A percentile compares a stretch with the other conserved stretches of the same genome.
Conservation (phyloP, 2,329 filamentous ascomycete species). For the Fusarium setosum region DNA sequence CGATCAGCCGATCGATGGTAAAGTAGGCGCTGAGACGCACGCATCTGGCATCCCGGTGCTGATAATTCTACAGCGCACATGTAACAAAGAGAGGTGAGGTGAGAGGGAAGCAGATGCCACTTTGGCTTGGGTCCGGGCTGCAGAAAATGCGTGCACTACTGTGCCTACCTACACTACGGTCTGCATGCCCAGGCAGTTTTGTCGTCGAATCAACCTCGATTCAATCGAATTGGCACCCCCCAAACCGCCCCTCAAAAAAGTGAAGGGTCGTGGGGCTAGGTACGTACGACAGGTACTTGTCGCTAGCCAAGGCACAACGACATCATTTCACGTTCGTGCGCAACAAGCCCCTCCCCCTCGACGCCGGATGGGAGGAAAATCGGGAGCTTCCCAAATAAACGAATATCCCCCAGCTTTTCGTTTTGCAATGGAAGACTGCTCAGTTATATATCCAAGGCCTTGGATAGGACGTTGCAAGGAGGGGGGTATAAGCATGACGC, state of each 20-base stretch:
- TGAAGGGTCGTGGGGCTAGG: conserved; percentile 38
- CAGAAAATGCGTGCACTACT: conserved; percentile 32
- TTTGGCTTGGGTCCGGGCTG: conserved; percentile 20
- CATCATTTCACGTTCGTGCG: conserved; percentile 24
- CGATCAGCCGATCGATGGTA: conserved; percentile 30
- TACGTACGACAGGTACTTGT: not conserved
- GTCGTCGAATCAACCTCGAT: conserved; percentile 46
- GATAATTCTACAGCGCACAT: conserved; percentile 2
- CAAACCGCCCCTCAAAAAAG: conserved; percentile 33
- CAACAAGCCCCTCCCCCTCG: not conserved
- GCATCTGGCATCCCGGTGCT: conserved; percentile 3
- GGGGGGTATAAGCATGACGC: not conserved
- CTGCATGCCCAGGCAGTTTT: conserved; percentile 34
- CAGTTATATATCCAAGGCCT: not conserved
- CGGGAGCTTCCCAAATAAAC: not conserved
- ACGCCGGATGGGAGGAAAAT: not conserved
- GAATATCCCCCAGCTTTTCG: not conserved
- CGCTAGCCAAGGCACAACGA: not conserved
- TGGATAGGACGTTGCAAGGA: not conserved
- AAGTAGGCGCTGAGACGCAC: conserved; percentile 17
- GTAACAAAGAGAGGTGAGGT: too few relatives aligned
- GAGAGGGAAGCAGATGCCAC: conserved; percentile 3
- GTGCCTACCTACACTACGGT: not conserved
- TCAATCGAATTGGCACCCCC: conserved; percentile 35
- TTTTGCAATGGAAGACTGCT: not conserved